Evolutionary conservation across 2,329 filamentous ascomycete genomes (phyloP).

Genomic region (Stachybotrys elegans): DNA sequence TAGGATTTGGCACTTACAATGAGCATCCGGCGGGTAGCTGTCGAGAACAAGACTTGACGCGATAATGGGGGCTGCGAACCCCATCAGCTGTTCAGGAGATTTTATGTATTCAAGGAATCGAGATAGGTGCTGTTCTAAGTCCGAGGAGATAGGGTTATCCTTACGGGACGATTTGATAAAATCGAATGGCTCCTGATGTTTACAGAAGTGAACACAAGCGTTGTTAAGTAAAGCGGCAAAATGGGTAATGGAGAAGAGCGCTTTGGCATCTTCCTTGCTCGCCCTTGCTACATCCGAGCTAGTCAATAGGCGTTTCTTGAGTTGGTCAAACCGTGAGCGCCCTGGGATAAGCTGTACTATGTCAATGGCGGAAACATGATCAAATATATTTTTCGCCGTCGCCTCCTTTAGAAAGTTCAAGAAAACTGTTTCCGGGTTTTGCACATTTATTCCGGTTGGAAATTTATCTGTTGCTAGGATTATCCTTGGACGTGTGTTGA

Average conservation of each 20-base stretch:
- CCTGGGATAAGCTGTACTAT: not conserved
- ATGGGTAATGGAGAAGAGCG: not conserved
- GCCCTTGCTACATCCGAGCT: not conserved
- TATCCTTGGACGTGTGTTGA: not conserved
- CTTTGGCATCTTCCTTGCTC: not conserved
- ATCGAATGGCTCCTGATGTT: not conserved
- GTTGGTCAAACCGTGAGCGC: not conserved
- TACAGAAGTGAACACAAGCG: not conserved
- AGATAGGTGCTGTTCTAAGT: not conserved
- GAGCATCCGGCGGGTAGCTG: not conserved
- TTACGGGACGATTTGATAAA: not conserved
- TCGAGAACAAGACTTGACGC: not conserved
- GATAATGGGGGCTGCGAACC: not conserved
- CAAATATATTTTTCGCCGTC: not conserved
- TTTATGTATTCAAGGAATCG: not conserved
- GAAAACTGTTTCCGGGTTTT: not conserved
- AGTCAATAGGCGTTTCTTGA: not conserved
- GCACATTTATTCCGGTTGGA: not conserved
- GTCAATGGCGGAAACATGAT: not conserved
- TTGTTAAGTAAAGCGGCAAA: not conserved
- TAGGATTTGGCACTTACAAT: not conserved
- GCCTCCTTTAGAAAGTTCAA: not conserved
- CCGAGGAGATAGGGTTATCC: not conserved
- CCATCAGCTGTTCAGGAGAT: not conserved
- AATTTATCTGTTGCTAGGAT: slow-evolving; percentile 1